phyloP scores from a whole-genome alignment of 805 yeast genomes.

The Novakomyces olei region DNA sequence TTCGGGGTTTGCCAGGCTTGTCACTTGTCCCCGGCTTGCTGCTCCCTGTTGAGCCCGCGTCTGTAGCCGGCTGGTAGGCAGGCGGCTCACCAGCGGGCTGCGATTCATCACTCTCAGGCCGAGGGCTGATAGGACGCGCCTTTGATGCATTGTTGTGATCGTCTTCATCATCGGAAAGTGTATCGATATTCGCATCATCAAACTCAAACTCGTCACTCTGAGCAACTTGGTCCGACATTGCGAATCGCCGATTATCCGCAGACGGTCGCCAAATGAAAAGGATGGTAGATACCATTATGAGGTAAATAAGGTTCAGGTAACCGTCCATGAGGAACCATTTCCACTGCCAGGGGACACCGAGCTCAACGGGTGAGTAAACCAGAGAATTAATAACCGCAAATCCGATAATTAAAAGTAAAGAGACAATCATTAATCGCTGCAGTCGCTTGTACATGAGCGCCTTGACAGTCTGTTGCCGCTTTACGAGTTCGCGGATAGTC shows the following conservation, averaged over 20 bases:
- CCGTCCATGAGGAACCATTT: slow-evolving; percentile 75
- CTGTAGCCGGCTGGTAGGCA: not conserved
- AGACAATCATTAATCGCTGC: slow-evolving; percentile 55
- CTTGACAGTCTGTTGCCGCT: slow-evolving; percentile 82
- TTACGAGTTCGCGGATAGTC: slow-evolving; percentile 50
- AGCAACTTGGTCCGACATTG: slow-evolving; percentile 69
- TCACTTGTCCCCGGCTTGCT: not conserved
- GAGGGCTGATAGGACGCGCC: no score
- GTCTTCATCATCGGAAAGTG: no score
- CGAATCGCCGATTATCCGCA: slow-evolving; percentile 79
- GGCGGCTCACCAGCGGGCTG: not conserved
- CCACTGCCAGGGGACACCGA: slow-evolving; percentile 65
- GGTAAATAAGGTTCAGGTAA: slow-evolving; percentile 84
- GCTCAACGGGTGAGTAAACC: slow-evolving; percentile 52
- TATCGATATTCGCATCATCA: slow-evolving; percentile 15
- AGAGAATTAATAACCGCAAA: slow-evolving; percentile 46
- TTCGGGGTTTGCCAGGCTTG: not conserved
- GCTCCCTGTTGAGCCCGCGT: not conserved
- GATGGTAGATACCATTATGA: slow-evolving; percentile 57
- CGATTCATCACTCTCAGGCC: not conserved
- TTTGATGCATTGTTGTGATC: no score
- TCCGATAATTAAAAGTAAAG: slow-evolving; percentile 38
- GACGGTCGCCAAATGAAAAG: slow-evolving; percentile 97
- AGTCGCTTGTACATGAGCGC: slow-evolving; percentile 64
- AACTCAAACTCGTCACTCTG: slow-evolving; percentile 54